Evolutionary conservation across 2,329 filamentous ascomycete species (phyloP).

Genomic region (Lojkania enalia): DNA sequence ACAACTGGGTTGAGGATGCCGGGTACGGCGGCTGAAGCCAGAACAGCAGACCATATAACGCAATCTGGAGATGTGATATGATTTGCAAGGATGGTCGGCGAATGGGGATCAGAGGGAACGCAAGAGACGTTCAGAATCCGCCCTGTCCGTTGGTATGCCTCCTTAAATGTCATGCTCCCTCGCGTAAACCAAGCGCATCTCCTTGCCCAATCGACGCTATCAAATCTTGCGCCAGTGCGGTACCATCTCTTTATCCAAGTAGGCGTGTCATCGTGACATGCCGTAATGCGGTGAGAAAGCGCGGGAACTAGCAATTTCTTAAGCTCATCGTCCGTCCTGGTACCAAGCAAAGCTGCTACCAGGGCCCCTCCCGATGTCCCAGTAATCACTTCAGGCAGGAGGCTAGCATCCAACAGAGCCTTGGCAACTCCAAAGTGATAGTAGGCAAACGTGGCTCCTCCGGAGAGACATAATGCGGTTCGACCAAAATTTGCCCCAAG

Average conservation of each 20-base stretch:
- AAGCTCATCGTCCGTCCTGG: slow-evolving; percentile 88
- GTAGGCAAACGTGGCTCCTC: slow-evolving; percentile 92
- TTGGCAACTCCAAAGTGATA: slow-evolving; percentile 95
- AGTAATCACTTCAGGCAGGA: slow-evolving; percentile 91
- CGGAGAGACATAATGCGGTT: slow-evolving; percentile 89
- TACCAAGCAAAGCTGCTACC: slow-evolving; percentile 83
- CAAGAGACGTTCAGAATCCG: slow-evolving; percentile 95
- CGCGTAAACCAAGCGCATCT: slow-evolving; percentile 86
- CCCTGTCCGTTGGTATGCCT: slow-evolving; percentile 91
- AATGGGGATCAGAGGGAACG: slow-evolving; percentile 93
- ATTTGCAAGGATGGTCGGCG: slow-evolving; percentile 88
- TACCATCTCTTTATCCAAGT: slow-evolving; percentile 87
- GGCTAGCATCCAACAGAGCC: slow-evolving; percentile 80
- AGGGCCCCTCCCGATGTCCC: slow-evolving; percentile 94
- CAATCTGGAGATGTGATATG: slow-evolving; percentile 95
- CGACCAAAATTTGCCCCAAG: slow-evolving; percentile 88
- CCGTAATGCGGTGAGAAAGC: slow-evolving; percentile 80
- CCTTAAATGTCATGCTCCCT: slow-evolving; percentile 90
- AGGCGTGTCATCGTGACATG: slow-evolving; percentile 75
- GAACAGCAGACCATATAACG: slow-evolving; percentile 95
- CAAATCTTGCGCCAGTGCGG: slow-evolving; percentile 89
- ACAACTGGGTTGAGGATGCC: slow-evolving; percentile 96
- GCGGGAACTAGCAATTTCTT: slow-evolving; percentile 83
- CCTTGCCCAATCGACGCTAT: slow-evolving; percentile 87
- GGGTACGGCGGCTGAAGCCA: slow-evolving; percentile 93